These are phyloP conservation scores for Pugionium cornutum DNA, from an alignment of 345 rosid species.

Conservation along the genomic window DNA sequence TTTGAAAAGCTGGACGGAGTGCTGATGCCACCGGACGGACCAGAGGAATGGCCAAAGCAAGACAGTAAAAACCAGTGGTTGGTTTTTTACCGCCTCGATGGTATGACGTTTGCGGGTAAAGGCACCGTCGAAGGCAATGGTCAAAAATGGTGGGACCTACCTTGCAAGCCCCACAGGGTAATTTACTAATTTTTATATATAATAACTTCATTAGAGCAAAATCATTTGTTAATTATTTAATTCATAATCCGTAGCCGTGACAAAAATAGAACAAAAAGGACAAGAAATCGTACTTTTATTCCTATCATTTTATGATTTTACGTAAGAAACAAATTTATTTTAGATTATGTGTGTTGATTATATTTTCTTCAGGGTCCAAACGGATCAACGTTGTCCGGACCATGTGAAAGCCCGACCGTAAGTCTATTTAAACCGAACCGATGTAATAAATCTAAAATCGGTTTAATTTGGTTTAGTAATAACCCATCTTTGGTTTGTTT, in stretches of 20 bases:
- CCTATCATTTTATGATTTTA: not conserved
- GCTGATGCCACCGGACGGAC: constrained; percentile 91
- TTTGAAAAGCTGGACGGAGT: constrained; percentile 65
- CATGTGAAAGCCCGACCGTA: constrained; percentile 89
- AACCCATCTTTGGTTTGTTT: not conserved
- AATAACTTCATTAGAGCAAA: too few relatives aligned
- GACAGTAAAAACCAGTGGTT: constrained; percentile 89
- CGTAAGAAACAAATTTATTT: not conserved
- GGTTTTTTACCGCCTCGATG: constrained; percentile 72
- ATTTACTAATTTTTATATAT: not conserved
- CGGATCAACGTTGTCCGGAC: constrained; percentile 58
- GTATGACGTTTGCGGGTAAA: constrained; percentile 64
- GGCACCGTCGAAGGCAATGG: constrained; percentile 97
- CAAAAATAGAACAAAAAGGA: too few relatives aligned
- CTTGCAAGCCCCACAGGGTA: constrained; percentile 99
- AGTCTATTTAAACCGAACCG: constrained; percentile 34
- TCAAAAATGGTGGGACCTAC: constrained; percentile 97
- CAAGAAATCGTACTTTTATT: constrained; percentile 14
- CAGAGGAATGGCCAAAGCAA: constrained; percentile 74
- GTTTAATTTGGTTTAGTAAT: not conserved
- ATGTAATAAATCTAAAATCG: not conserved
- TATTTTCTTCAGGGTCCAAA: constrained; percentile 59
- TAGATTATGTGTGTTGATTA: not conserved
- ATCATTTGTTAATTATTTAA: not conserved
- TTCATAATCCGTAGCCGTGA: too few relatives aligned